phyloP scores from a whole-genome alignment of 768 basidiomycete genomes.

The Jaapia argillacea region DNA sequence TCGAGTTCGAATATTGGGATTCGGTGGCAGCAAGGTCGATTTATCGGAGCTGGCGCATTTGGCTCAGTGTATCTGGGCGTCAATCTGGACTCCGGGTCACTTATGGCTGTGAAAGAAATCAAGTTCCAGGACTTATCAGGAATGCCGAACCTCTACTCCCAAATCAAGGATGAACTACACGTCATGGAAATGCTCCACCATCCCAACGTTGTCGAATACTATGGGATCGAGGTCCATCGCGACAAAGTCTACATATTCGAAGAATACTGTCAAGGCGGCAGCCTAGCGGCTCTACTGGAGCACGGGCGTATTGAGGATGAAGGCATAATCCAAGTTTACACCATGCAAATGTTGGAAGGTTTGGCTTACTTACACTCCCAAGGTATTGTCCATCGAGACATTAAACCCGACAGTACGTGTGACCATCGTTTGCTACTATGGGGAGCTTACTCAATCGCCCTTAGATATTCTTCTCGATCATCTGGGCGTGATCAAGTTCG shows the following conservation, averaged over 20 bases:
- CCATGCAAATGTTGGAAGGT: conserved; percentile 94
- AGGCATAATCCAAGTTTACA: conserved; percentile 89
- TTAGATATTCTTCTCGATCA: conserved; percentile 90
- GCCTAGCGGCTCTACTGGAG: conserved; percentile 78
- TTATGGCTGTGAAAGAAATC: conserved; percentile 99
- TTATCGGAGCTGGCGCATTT: conserved; percentile 98
- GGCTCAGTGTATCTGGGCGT: conserved; percentile 99
- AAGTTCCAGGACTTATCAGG: conserved; percentile 92
- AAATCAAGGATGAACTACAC: conserved; percentile 91
- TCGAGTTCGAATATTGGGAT: conserved; percentile 94
- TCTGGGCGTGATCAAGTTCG: conserved; percentile 87
- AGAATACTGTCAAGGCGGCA: conserved; percentile 96
- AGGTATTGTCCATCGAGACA: conserved; percentile 90
- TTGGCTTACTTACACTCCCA: conserved; percentile 88
- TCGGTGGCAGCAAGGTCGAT: conserved; percentile 96
- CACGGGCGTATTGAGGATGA: conserved; percentile 96
- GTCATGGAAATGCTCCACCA: conserved; percentile 99
- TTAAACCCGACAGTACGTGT: conserved; percentile 94
- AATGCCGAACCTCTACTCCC: conserved; percentile 77
- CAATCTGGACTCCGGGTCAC: conserved; percentile 88
- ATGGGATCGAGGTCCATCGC: conserved; percentile 97
- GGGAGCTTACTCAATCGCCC: not conserved
- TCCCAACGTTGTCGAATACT: conserved; percentile 97
- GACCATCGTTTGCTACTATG: not conserved
- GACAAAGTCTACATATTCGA: conserved; percentile 99